Conservation (phyloP, 169 alveolate genomes). For the Prorocentrum cordatum region DNA sequence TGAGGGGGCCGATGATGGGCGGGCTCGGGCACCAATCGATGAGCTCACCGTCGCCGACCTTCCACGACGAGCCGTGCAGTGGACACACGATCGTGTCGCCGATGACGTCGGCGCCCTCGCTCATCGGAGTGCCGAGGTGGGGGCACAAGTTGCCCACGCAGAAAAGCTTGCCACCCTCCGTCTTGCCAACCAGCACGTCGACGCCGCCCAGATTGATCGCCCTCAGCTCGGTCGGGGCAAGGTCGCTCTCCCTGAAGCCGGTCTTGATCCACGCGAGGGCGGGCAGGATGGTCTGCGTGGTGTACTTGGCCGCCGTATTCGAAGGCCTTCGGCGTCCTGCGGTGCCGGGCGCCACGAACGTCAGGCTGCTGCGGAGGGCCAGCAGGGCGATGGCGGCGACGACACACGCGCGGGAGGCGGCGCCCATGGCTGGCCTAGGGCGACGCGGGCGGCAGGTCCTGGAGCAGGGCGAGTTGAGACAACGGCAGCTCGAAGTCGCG, state of each 20-base stretch:
- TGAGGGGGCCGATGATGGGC: conserved; percentile 53
- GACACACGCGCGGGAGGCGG: no score
- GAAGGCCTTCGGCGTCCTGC: no score
- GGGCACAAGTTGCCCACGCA: conserved; percentile 69
- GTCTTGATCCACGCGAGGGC: conserved; percentile 53
- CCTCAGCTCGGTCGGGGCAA: conserved; percentile 25
- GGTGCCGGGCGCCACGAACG: no score
- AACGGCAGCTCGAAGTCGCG: no score
- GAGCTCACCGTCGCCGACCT: conserved; percentile 51
- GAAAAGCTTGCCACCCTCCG: conserved; percentile 33
- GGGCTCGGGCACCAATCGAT: conserved; percentile 59
- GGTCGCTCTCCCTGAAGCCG: conserved; percentile 30
- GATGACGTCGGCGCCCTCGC: conserved; percentile 61
- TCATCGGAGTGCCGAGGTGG: conserved; percentile 59
- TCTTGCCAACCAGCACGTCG: conserved; percentile 40
- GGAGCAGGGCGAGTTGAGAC: no score
- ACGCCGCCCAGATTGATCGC: conserved; percentile 44
- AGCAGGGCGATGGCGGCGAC: no score
- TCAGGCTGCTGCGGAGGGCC: no score
- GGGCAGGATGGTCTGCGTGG: conserved; percentile 63
- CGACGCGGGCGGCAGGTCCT: no score
- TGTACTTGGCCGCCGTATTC: conserved; percentile 27
- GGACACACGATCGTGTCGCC: conserved; percentile 64
- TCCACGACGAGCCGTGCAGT: conserved; percentile 52
- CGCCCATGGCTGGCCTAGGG: no score